Evolutionary conservation across 495 filamentous ascomycete genomes (phyloP).

Genomic region (Cudoniella acicularis): DNA sequence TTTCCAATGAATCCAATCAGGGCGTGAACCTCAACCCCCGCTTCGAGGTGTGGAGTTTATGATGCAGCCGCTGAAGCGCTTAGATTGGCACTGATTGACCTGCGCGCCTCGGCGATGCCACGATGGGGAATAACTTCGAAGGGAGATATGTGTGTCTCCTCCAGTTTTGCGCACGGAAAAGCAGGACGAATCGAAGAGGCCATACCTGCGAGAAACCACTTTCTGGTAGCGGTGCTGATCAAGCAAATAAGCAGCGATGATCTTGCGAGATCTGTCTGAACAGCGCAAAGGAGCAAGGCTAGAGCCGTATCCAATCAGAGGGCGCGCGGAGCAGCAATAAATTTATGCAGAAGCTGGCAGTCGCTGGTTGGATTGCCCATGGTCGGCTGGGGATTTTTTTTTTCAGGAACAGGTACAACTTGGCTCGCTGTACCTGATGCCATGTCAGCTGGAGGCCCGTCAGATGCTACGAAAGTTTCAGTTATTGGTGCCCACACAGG

Average conservation of each 20-base stretch:
- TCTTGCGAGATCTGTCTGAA: constrained; percentile 12
- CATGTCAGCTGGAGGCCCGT: neutral
- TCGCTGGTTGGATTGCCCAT: neutral
- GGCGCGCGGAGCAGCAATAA: neutral
- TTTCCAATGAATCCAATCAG: constrained; percentile 6
- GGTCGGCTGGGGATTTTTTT: too few relatives aligned
- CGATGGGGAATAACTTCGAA: neutral
- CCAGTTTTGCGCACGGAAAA: constrained; percentile 11
- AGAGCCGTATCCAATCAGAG: neutral
- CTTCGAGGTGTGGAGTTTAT: neutral
- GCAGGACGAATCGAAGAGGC: constrained; percentile 9
- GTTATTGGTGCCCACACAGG: neutral
- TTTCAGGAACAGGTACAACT: neutral
- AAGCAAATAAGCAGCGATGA: constrained; percentile 23
- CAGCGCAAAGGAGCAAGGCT: constrained; percentile 2
- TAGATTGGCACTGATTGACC: constrained; percentile 10
- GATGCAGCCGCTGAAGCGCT: constrained; percentile 9
- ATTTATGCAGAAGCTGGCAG: neutral
- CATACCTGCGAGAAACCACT: constrained; percentile 3
- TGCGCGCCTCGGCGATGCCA: neutral
- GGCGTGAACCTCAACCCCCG: neutral
- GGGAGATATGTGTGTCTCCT: constrained; percentile 2
- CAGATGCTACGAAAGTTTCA: neutral
- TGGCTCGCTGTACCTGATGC: neutral
- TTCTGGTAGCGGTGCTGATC: constrained; percentile 15